phyloP scores from a whole-genome alignment of 73 alveolate species.

The Uronychia setigera region DNA sequence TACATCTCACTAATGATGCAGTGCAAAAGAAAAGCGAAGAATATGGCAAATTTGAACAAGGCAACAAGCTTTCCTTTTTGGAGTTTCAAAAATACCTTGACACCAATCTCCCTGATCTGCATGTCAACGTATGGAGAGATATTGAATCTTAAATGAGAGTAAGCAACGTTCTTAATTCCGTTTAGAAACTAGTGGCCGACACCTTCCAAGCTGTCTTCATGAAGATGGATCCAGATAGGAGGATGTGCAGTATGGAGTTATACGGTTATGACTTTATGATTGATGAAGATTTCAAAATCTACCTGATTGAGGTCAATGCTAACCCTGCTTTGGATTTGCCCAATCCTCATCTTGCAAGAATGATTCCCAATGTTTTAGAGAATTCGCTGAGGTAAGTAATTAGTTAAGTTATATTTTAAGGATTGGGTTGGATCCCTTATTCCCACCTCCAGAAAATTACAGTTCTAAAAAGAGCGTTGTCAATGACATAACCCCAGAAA shows the following conservation, averaged over 20 bases:
- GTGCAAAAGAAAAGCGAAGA: slow-evolving; percentile 91
- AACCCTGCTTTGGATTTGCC: slow-evolving; percentile 95
- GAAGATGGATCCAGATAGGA: slow-evolving; percentile 83
- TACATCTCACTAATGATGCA: slow-evolving; percentile 98
- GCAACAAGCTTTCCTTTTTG: slow-evolving; percentile 87
- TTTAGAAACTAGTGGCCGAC: slow-evolving; percentile 78
- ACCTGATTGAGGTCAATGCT: slow-evolving; percentile 95
- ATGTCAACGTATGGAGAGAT: slow-evolving; percentile 73
- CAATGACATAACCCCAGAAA: slow-evolving; percentile 17
- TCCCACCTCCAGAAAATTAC: slow-evolving; percentile 38
- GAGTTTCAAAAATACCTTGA: slow-evolving; percentile 91
- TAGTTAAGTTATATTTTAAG: slow-evolving; percentile 7
- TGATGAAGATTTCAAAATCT: slow-evolving; percentile 88
- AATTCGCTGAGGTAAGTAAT: slow-evolving; percentile 24
- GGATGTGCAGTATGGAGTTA: slow-evolving; percentile 82
- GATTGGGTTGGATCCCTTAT: slow-evolving; percentile 59
- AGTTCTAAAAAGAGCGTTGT: background rate
- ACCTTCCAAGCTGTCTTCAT: slow-evolving; percentile 74
- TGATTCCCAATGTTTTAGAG: slow-evolving; percentile 70
- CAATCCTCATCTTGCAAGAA: slow-evolving; percentile 83
- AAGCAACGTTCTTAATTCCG: background rate
- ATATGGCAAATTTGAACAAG: slow-evolving; percentile 96
- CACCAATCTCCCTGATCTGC: slow-evolving; percentile 35
- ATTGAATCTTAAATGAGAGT: slow-evolving; percentile 77
- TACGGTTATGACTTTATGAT: slow-evolving; percentile 97